Base-by-base conservation (phyloP, 352 stramenopile genomes). In the Phytophthora quininea region DNA sequence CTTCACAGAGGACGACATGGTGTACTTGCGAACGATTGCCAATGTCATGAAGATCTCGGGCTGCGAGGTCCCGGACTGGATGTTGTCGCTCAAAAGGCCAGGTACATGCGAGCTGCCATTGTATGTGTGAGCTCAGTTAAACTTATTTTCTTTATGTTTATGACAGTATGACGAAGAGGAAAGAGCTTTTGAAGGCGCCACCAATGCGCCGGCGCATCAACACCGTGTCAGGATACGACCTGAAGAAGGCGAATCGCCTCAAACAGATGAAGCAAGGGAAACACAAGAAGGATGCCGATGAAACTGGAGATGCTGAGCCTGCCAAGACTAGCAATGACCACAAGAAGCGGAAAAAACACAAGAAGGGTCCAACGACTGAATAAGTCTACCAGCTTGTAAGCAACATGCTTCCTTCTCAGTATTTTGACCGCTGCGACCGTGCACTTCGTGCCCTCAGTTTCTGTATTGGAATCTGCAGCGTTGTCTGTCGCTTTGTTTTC, bases 1-100 rank as follows among this genome's bases (percentile, higher is more conserved):
- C 55, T 99, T 99, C 69, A 99, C 97, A 1, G 97, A 99, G 68
- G 88, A 95, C 57, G 93, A 98, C 73, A 98, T 98, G 90, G 80
- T 87, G 33, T 93, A 98, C 59, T 71, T 99, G 46, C 91, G 97
- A 10, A 92, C 94, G 15, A 98, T 99, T 65, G 97, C 97, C 19
- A 99, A 99, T 67, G 93, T 99, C 43, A 99, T 99, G 93, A 98
- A 98, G 67, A 82, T 99, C n/a, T 98, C 89, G 51, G 97, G 97
- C 33, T 99, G 96, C 67, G 91, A 99, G 19, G 97, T 99, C 12
- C 96, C 97, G 12, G 90, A 98, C 37, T 99, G 97, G 97, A 99
- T 99, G 97, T 84, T 99, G 38, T 89, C 90, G 65, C 79, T 99
- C 42, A 98, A 98, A 97, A 95, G 63, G 79, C 87, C 53, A 96